Evolutionary conservation across 805 yeast species (phyloP), one percentile per base, ranked within the genome.

Genomic region (Clavispora phyllophila): DNA sequence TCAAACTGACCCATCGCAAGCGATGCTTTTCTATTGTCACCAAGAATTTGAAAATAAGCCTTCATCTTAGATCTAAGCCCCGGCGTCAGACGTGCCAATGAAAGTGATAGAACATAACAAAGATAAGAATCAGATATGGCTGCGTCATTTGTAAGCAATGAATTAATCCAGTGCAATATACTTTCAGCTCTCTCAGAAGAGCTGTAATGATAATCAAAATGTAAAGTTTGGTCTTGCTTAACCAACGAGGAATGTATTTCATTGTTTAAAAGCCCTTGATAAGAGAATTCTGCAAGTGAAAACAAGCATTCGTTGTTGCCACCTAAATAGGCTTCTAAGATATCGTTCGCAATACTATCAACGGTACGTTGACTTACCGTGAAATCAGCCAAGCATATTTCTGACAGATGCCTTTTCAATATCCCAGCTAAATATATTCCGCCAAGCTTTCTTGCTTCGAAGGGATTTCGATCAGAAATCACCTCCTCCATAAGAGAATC

Each of bases 361-460:
- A 17, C 13, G 15, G 33, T n/a, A 27, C 9, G 17, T 10, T 29
- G 20, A 4, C 15, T 29, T 8, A 29, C 3, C 1, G 10, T 6
- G 9, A 17, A 29, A 3, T 15, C 5, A 2, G 33, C 20, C 33
- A 15, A 8, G 5, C 4, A 15, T 3, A 10, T 17, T 3, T 15
- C 20, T 10, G n/a, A 12, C 2, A 4, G 12, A 3, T 12, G 5
- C 25, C 12, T 20, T 13, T 15, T 12, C 7, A 47, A 12, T 1
- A 44, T 23, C 8, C 17, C 9, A 1, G 33, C 55, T 14, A 79
- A 47, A 5, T 75, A 63, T 14, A 48, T 41, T 0, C 78, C 66
- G 10, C 77, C 74, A 14, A 73, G 44, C 24, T 70, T 63, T 27
- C 77, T 63, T 0, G 71, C 46, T 0, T 67, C 73, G 36, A 69